Conservation (phyloP, 2,329 filamentous ascomycete genomes). For the Botryotinia narcissicola region DNA sequence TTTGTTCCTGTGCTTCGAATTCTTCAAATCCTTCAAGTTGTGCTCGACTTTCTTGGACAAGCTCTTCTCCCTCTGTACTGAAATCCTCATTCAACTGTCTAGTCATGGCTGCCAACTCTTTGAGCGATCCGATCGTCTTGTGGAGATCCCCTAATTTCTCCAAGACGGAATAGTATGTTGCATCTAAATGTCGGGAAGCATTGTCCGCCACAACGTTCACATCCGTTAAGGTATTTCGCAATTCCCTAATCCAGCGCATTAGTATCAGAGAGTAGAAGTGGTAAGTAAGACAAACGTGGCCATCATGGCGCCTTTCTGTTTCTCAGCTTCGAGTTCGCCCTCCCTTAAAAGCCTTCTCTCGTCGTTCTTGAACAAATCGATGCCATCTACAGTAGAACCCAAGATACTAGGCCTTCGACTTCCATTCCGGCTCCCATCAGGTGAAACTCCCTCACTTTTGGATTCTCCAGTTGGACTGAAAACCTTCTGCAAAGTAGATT, state of each 20-base stretch:
- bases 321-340: conserved; percentile 44
- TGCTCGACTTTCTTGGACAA: conserved; percentile 56
- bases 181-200: conserved; percentile 65
- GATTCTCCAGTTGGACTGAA: conserved; percentile 22
- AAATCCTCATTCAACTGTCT: conserved; percentile 59
- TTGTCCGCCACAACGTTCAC: conserved; percentile 60
- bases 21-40: conserved; percentile 56
- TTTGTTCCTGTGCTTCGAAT: conserved; percentile 63
- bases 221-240: conserved; percentile 51
- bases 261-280: conserved; percentile 8
- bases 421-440: conserved; percentile 44
- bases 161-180: conserved; percentile 70
- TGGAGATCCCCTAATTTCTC: conserved; percentile 66
- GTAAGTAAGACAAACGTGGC: conserved; percentile 42
- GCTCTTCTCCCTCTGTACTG: conserved; percentile 54
- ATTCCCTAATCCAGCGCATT: conserved; percentile 42
- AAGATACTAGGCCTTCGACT: conserved; percentile 47
- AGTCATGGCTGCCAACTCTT: conserved; percentile 63
- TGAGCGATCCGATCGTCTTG: conserved; percentile 61
- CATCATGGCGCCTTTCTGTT: conserved; percentile 42
- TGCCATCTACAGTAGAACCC: conserved; percentile 28
- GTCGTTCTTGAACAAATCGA: conserved; percentile 16
- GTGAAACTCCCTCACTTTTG: conserved; percentile 44
- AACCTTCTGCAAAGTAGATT: conserved; percentile 28
- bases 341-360: conserved; percentile 39